Base-by-base conservation (phyloP, 1,284 basidiomycete genomes). In the Rhodotorula mucilaginosa region DNA sequence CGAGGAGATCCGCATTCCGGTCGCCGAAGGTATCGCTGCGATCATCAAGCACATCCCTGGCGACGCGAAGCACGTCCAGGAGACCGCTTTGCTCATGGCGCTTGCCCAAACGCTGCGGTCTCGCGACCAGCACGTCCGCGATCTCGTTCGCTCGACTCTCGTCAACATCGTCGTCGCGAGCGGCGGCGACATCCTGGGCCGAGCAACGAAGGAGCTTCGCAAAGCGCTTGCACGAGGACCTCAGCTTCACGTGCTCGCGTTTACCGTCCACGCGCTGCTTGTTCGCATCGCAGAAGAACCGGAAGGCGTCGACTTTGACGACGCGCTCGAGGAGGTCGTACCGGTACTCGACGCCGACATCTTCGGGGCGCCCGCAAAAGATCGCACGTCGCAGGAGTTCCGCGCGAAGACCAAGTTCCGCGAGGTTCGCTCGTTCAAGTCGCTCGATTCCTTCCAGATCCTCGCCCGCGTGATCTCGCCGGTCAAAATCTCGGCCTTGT, bases 321-420 rank as follows among this genome's bases (percentile, higher is more conserved):
- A 86, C 26, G 90, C 90, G 72, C 89, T 95, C 59, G 85, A 86
- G 51, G 89, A 92, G 75, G 84, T 92, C 2, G 89, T 90, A 0
- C 87, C 91, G 78, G 84, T 97, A 49, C 89, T 93, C 3, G 88
- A 91, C 1, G 96, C 98, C 79, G 96, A 98, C 68, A 87, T 98
- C 65, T 98, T 98, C 79, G 96, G 96, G 21, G 89, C 93, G 78
- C 95, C 93, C 0, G 92, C 91, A 16, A 92, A 93, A 80, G 93
- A 98, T 79, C 90, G 92, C 0, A 88, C 89, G 64, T 86, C 89
- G 5, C 93, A 96, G 76, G 95, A 90, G 39, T 97, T 94, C 87
- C 76, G 79, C 39, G 68, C 78, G 8, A 93, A 90, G 83, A 96
- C 93, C 23, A 97, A 93, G 82, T 91, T 93, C 88, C 87, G 90